A percentile compares a stretch with the other conserved stretches of the same genome.
Conservation (phyloP, 2,329 filamentous ascomycete genomes). For the Colletotrichum neosansevieriae region DNA sequence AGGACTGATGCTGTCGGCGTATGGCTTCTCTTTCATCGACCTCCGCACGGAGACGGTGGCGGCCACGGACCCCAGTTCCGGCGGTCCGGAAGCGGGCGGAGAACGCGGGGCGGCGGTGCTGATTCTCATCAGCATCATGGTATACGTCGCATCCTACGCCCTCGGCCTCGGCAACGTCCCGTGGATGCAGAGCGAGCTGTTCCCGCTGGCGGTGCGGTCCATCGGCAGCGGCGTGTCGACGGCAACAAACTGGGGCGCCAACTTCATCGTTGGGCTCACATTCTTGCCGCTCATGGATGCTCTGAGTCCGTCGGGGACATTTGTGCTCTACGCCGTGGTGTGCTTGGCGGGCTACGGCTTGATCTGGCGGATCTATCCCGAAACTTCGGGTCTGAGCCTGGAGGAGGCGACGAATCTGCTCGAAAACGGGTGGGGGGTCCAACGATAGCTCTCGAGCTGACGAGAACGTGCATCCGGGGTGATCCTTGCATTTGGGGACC, state of each 20-base stretch:
- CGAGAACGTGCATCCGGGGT: not conserved
- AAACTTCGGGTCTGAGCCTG: constrained; percentile 83
- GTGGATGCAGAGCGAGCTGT: constrained; percentile 96
- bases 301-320: constrained; percentile 80
- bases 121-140: constrained; percentile 80
- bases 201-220: constrained; percentile 80
- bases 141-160: constrained; percentile 89
- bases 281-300: constrained; percentile 89
- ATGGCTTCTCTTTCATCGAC: constrained; percentile 77
- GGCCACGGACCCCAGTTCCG: constrained; percentile 41
- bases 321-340: constrained; percentile 81
- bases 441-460: constrained; percentile 39
- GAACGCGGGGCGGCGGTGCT: constrained; percentile 58
- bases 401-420: constrained; percentile 83
- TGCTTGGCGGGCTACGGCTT: constrained; percentile 76
- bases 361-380: constrained; percentile 84
- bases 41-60: constrained; percentile 49
- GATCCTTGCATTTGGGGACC: constrained; percentile 13
- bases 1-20: constrained; percentile 77
- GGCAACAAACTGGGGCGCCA: constrained; percentile 87
- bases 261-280: constrained; percentile 86
- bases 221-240: constrained; percentile 80
- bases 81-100: constrained; percentile 38
- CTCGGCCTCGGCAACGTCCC: constrained; percentile 91
- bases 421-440: constrained; percentile 79